A percentile compares a stretch with the other conserved stretches of the same genome.
Conservation (phyloP, 345 rosid species). For the Corchorus capsularis region DNA sequence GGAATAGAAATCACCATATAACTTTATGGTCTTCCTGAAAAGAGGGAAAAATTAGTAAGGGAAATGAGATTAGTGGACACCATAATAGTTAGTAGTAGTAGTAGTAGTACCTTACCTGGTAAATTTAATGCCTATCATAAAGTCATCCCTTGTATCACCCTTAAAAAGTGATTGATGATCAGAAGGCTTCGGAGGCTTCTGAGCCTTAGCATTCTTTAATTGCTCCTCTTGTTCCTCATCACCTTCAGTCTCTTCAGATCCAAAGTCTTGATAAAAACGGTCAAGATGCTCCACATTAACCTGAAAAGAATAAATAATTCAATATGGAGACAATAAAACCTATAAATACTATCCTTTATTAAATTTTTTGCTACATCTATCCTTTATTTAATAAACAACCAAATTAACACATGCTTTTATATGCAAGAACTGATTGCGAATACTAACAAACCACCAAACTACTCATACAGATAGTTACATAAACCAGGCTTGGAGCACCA, state of each 20-base stretch:
- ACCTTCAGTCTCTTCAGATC: constrained; percentile 57
- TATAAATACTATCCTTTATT: not conserved
- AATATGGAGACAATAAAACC: constrained; percentile 10
- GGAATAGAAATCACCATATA: constrained; percentile 81
- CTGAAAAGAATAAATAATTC: constrained; percentile 42
- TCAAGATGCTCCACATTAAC: constrained; percentile 77
- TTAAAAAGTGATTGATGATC: constrained; percentile 84
- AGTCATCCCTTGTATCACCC: constrained; percentile 70
- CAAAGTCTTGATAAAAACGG: constrained; percentile 75
- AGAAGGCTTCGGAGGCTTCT: constrained; percentile 74
- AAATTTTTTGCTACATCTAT: no score
- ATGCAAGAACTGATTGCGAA: not conserved
- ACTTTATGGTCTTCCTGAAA: constrained; percentile 74
- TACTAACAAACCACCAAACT: not conserved
- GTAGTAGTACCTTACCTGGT: constrained; percentile 55
- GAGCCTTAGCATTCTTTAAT: constrained; percentile 28
- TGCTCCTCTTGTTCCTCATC: constrained; percentile 29
- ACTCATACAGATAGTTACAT: not conserved
- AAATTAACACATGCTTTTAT: not conserved
- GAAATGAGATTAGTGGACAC: not conserved
- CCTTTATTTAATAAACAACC: not conserved
- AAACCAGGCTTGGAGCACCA: not conserved
- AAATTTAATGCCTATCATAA: constrained; percentile 88
- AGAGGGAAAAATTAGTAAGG: constrained; percentile 13
- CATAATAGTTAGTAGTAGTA: no score